phyloP scores from a whole-genome alignment of 2,329 filamentous ascomycete genomes.

The Phialemoniopsis sp. region DNA sequence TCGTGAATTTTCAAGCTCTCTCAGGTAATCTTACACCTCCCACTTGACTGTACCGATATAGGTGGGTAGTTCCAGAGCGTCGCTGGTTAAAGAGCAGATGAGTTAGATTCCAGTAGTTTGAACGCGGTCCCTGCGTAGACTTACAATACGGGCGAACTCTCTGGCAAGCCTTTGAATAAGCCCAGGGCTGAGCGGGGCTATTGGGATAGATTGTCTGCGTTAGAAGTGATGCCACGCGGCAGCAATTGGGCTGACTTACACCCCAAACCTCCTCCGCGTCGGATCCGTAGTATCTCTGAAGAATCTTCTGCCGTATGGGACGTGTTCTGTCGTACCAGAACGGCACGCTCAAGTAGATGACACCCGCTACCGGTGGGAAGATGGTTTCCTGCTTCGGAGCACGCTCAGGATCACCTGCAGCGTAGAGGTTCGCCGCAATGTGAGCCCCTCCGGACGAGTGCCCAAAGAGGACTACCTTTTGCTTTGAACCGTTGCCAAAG shows the following conservation, averaged over 20 bases:
- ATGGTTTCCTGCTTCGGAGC: slow-evolving; percentile 4
- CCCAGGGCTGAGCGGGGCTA: slow-evolving; percentile 7
- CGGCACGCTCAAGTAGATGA: slow-evolving; percentile 7
- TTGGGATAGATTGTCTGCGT: no score
- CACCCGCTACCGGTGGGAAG: slow-evolving; percentile 9
- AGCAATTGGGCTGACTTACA: no score
- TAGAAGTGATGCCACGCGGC: no score
- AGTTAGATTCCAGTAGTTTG: no score
- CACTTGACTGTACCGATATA: slow-evolving; percentile 9
- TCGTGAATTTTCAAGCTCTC: not conserved
- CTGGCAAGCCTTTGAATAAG: slow-evolving; percentile 7
- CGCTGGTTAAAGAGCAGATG: not conserved
- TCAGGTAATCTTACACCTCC: slow-evolving; percentile 7
- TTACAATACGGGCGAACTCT: slow-evolving; percentile 8
- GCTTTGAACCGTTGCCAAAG: slow-evolving; percentile 6
- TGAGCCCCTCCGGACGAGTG: slow-evolving; percentile 12
- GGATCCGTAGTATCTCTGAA: slow-evolving; percentile 7
- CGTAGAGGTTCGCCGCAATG: slow-evolving; percentile 9
- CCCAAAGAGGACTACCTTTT: slow-evolving; percentile 10
- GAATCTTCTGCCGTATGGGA: slow-evolving; percentile 6
- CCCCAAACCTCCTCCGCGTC: slow-evolving; percentile 9
- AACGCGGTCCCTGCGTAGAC: not conserved
- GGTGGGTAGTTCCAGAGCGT: slow-evolving; percentile 5
- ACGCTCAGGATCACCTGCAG: slow-evolving; percentile 3
- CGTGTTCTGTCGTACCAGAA: slow-evolving; percentile 10